Percentiles rank a stretch among this genome's conserved stretches.
phyloP scores from a whole-genome alignment of 352 stramenopile species.

The Pythium biforme region DNA sequence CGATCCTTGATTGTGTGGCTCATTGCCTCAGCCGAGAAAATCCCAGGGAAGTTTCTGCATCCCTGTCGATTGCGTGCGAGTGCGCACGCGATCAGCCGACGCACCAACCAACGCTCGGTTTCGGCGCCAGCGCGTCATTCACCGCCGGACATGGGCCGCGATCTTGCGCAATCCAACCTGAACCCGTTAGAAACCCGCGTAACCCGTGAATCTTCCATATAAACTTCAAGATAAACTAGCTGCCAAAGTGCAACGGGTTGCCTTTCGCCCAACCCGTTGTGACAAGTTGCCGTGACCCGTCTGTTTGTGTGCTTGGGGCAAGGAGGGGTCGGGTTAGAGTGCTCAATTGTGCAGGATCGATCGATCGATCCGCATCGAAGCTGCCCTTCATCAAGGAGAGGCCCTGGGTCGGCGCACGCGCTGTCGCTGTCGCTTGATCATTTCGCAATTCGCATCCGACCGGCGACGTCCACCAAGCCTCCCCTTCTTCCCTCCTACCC shows the following conservation, averaged over 20 bases:
- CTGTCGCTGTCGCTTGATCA: slow-evolving; percentile 39
- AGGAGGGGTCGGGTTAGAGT: slow-evolving; percentile 6
- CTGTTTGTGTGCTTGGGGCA: slow-evolving; percentile 6
- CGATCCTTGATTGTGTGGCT: slow-evolving; percentile 14
- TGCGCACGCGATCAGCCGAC: slow-evolving; percentile 6
- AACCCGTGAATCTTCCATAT: slow-evolving; percentile 22
- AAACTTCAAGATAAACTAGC: slow-evolving; percentile 19
- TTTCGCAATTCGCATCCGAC: slow-evolving; percentile 68
- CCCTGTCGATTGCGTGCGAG: slow-evolving; percentile 19
- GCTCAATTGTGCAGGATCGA: slow-evolving; percentile 16
- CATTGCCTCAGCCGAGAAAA: slow-evolving; percentile 5
- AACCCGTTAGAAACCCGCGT: background rate
- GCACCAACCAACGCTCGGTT: slow-evolving; percentile 8
- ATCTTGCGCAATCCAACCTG: slow-evolving; percentile 23
- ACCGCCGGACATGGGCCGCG: background rate
- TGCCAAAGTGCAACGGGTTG: slow-evolving; percentile 12
- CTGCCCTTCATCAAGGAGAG: slow-evolving; percentile 3
- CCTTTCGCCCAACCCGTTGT: slow-evolving; percentile 3
- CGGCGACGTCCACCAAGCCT: slow-evolving; percentile 29
- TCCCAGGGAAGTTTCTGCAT: slow-evolving; percentile 3
- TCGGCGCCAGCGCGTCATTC: slow-evolving; percentile 1
- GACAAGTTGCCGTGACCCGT: slow-evolving; percentile 19
- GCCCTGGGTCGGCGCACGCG: background rate
- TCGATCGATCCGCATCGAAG: slow-evolving; percentile 16
- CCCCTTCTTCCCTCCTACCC: background rate